Base-by-base conservation (phyloP, 805 yeast genomes). In the Saccharomycopsis selenospora region DNA sequence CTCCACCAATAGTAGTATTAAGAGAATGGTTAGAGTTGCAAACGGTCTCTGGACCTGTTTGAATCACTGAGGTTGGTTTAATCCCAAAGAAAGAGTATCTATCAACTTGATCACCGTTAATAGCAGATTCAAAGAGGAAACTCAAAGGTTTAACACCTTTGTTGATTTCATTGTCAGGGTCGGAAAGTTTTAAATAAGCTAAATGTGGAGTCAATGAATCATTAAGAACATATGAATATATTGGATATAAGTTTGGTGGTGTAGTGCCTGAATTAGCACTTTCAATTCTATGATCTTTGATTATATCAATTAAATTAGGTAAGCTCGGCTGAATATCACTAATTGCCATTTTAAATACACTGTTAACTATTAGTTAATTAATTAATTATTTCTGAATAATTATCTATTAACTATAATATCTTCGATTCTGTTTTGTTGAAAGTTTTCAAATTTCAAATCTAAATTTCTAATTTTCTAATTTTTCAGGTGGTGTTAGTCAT, bases 51-150 rank as follows among this genome's bases (percentile, higher is more conserved):
- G 38, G 38, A 6, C 38, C 38, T 14, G 38, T 33, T 14, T 33
- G 38, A 20, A 33, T 33, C 6, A 33, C 38, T 33, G 38, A 33
- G 10, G 38, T 14, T 13, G 99, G 99, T 23, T 77, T 76, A 42
- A 82, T 72, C 2, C 99, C 99, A 61, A 93, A 80, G 63, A 90
- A 91, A 0, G 97, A 87, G 66, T 82, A 93, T 56, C 99, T 72
- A 54, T 86, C 95, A 26, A 93, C 78, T 42, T 83, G 81, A 61
- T 90, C 96, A 45, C 96, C 96, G 51, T 86, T 86, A 52, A 76
- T 76, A 1, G 98, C 95, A 57, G 91, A 80, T 65, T 93, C 99
- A 56, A 93, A 77, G 46, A 93, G 68, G 59, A 91, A 90, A 3
- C 95, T 83, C 11, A 28, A 46, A 4, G 43, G 22, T 22, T 42